phyloP scores from a whole-genome alignment of 805 yeast genomes.

The Candida germanica region DNA sequence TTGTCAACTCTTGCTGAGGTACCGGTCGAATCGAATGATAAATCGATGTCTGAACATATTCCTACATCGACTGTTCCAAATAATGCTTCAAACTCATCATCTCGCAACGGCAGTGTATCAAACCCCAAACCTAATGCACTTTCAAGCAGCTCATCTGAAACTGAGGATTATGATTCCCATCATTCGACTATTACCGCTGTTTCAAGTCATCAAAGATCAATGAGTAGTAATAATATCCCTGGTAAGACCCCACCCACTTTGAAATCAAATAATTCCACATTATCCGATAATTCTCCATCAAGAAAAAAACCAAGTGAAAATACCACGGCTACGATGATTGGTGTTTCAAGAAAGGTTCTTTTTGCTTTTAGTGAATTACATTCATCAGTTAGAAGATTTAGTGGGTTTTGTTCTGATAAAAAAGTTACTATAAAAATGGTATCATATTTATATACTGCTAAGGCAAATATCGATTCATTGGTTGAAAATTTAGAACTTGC shows the following conservation, averaged over 20 bases:
- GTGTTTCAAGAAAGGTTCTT: slow-evolving; percentile 56
- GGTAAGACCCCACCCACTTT: slow-evolving; percentile 10
- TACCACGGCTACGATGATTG: slow-evolving; percentile 26
- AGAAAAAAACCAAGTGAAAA: slow-evolving; percentile 9
- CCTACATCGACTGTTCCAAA: background rate
- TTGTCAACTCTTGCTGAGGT: slow-evolving; percentile 60
- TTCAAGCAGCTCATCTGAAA: slow-evolving; percentile 8
- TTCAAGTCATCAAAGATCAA: slow-evolving; percentile 4
- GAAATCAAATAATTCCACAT: slow-evolving; percentile 1
- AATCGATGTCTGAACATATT: background rate
- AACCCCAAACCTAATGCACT: background rate
- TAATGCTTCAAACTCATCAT: slow-evolving; percentile 8
- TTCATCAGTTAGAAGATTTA: slow-evolving; percentile 52
- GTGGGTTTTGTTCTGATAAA: slow-evolving; percentile 57
- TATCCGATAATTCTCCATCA: slow-evolving; percentile 3
- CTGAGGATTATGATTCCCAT: slow-evolving; percentile 2
- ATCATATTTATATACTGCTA: slow-evolving; percentile 48
- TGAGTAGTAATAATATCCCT: slow-evolving; percentile 2
- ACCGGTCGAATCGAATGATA: slow-evolving; percentile 42
- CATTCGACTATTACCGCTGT: background rate
- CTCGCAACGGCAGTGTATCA: slow-evolving; percentile 12
- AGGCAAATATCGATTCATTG: slow-evolving; percentile 53
- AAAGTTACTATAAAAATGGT: slow-evolving; percentile 53
- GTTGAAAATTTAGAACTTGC: slow-evolving; percentile 54
- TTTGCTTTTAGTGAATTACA: slow-evolving; percentile 66